phyloP scores from a whole-genome alignment of 2,329 filamentous ascomycete genomes.

The Sclerotinia sclerotiorum region DNA sequence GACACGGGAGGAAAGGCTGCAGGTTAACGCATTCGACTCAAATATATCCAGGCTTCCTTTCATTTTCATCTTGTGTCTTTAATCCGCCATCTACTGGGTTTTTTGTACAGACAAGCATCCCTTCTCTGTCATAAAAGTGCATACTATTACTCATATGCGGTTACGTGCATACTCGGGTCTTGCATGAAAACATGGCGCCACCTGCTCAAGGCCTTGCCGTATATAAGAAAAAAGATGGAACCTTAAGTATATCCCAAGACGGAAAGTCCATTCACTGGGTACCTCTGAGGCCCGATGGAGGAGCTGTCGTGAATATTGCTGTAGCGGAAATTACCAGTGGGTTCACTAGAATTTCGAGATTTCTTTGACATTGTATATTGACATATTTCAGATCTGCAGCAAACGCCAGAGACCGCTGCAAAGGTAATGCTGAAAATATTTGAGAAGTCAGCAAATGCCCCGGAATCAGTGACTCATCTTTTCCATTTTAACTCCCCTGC shows the following conservation, averaged over 20 bases:
- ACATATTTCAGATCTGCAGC: constrained; percentile 72
- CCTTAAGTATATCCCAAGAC: constrained; percentile 72
- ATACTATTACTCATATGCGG: constrained; percentile 5
- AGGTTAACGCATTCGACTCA: background rate
- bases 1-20: background rate
- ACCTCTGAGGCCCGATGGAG: constrained; percentile 60
- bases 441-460: constrained; percentile 60
- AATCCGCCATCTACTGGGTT: background rate
- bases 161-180: constrained; percentile 7
- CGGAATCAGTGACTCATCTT: constrained; percentile 69
- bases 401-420: constrained; percentile 81
- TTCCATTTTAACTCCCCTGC: constrained; percentile 83
- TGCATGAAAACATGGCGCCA: constrained; percentile 25
- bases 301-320: constrained; percentile 66
- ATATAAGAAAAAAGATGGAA: constrained; percentile 97
- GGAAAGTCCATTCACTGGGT: constrained; percentile 78
- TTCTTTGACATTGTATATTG: constrained; percentile 25
- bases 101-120: background rate
- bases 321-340: constrained; percentile 80
- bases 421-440: constrained; percentile 96
- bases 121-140: background rate
- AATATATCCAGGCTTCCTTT: background rate
- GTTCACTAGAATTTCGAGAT: constrained; percentile 39
- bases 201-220: constrained; percentile 57
- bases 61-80: background rate